Base-by-base conservation (phyloP, 495 filamentous ascomycete genomes). In the Annulohypoxylon bovei region DNA sequence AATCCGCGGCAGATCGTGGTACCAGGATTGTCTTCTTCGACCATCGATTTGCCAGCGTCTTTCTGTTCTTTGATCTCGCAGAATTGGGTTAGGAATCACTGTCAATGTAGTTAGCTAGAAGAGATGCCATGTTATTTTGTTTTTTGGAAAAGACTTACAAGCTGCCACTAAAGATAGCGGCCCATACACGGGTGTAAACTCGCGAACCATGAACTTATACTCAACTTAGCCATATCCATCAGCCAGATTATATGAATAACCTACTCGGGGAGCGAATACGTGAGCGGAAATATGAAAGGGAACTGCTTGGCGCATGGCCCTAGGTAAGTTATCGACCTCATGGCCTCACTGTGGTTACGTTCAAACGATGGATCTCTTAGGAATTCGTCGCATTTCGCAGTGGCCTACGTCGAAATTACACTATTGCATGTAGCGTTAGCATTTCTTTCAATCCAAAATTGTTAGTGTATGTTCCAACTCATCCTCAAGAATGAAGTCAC, bases 1-100 rank as follows among this genome's bases (percentile, higher is more conserved):
- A 85, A 59, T 8, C 72, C 75, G 42, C 76, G 58, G 58, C 84
- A 83, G 5, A 85, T 79, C n/a, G 76, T 82, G 20, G 40, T 28
- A 23, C 7, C 11, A 28, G 30, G 7, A 0, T 42, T 28, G 14
- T 60, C 14, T 32, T 3, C 27, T 58, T 65, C 42, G 14, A 32
- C 33, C 6, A 53, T 37, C 4, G 1, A 14, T 12, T 39, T 42
- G 4, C 35, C 32, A 28, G 12, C 20, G 4, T 22, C 46, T 32
- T 8, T 55, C n/a, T 52, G 30, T 16, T n/a, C 23, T 9, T 32
- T 28, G 3, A 55, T 28, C 14, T 55, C 35, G 12, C 1, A 7
- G 3, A 64, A 44, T 22, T 40, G 61, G 18, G 32, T 14, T 22
- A 1, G 9, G 12, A 55, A 4, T 16, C 33, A 22, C 55, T 59